Base-by-base conservation (phyloP, 2,329 filamentous ascomycete genomes). In the Ophidiomyces ophidiicola region DNA sequence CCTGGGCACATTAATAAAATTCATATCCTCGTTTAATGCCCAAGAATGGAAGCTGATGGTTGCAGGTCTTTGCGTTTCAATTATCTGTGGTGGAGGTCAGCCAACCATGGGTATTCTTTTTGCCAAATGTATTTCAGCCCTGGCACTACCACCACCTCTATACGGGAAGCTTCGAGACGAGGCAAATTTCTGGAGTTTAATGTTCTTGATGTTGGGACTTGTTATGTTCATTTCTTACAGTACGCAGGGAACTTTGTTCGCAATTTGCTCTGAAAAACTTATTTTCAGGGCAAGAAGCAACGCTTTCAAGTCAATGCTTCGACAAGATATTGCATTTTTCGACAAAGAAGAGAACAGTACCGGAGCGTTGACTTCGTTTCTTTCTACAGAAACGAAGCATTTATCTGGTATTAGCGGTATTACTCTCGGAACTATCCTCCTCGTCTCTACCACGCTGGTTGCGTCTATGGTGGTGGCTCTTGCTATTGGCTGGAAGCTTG, bases 281-380 rank as follows among this genome's bases (percentile, higher is more conserved):
- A 74, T 94, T 39, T 82, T 84, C 55, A 78, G 85, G 14, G 84
- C 88, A 1, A 76, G 90, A 50, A 78, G 90, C 58, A 70, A 69
- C 42, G 82, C 86, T 5, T 94, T 98, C 67, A 73, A 87, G 21
- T 71, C 80, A 17, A 85, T 96, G 66, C 74, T 96, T 36, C 82
- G 87, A 47, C 88, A 96, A 60, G 90, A 96, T 46, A 87, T 96
- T 43, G 68, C 77, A 19, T 96, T 87, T 60, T 98, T 94, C 51
- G 90, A 96, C 58, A 71, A 70, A 31, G 83, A 92, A 46, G 81
- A 90, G 58, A 93, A 96, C 57, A 86, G 82, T 5, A 79, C 85
- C 5, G 90, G 90, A 48, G 81, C 86, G 1, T 66, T 98, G 50
- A 94, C 86, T 0, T 84, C 82, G 0, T 90, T 93, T 62, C 67